These are phyloP conservation scores for Esteya vermicola DNA, from an alignment of 2,329 filamentous ascomycete species.

Conservation along the genomic window DNA sequence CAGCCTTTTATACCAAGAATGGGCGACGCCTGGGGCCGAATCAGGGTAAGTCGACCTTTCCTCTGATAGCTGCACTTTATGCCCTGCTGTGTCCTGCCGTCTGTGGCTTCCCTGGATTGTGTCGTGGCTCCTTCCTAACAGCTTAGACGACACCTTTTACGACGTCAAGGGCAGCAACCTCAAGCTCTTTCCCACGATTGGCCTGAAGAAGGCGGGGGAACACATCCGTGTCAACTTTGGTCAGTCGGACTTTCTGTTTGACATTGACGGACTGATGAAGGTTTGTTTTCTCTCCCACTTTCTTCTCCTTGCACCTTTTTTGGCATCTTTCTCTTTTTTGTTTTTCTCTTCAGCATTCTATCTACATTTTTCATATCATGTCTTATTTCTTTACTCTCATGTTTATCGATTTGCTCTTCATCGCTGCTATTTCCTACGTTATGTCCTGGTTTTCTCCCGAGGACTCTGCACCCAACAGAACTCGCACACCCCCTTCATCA, in stretches of 20 bases:
- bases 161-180: conserved; percentile 40
- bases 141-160: conserved; percentile 53
- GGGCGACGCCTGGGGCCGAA: conserved; percentile 41
- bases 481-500: too few species aligned
- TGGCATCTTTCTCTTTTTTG: neutral
- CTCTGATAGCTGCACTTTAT: too few species aligned
- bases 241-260: conserved; percentile 68
- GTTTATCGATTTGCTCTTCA: neutral
- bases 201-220: conserved; percentile 51
- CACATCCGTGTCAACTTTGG: conserved; percentile 52
- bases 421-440: neutral
- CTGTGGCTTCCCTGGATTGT: neutral
- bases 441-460: neutral
- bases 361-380: neutral
- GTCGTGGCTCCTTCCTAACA: conserved; percentile 11
- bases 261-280: conserved; percentile 77
- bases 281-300: conserved; percentile 30
- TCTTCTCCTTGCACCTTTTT: neutral
- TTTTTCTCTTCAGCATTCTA: neutral
- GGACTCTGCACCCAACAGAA: neutral
- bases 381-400: neutral
- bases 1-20: conserved; percentile 57
- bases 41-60: conserved; percentile 18
- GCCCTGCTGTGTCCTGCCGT: too few species aligned
- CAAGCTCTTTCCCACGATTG: conserved; percentile 51